Conservation (phyloP, 768 basidiomycete species). For the Cyclocybe cylindracea region DNA sequence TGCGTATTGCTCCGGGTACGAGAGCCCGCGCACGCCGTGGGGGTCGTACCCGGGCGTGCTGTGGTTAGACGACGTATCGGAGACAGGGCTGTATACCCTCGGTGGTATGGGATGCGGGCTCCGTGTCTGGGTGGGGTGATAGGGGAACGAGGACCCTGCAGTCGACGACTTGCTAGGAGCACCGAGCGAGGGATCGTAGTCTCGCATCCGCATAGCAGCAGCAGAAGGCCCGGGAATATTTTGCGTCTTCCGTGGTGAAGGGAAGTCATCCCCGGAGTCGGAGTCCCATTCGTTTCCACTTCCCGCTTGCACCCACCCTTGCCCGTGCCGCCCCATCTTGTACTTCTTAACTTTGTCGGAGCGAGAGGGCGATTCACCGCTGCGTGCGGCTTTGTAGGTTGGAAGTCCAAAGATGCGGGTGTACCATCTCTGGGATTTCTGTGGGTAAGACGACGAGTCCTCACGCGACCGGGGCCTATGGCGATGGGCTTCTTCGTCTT, state of each 20-base stretch:
- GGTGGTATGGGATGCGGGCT: constrained; percentile 5
- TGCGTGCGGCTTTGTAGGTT: constrained; percentile 1
- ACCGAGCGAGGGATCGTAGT: constrained; percentile 3
- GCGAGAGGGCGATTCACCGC: neutral
- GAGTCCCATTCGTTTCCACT: constrained; percentile 50
- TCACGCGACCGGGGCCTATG: constrained; percentile 18
- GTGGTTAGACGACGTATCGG: constrained; percentile 26
- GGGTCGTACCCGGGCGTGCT: constrained; percentile 20
- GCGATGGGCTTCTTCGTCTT: constrained; percentile 35
- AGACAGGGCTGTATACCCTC: constrained; percentile 20
- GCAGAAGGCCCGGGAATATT: neutral
- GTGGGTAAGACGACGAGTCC: constrained; percentile 1
- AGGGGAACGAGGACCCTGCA: constrained; percentile 2
- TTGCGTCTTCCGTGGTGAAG: constrained; percentile 4
- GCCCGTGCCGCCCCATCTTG: constrained; percentile 21
- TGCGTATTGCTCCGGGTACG: constrained; percentile 21
- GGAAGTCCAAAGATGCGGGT: constrained; percentile 7
- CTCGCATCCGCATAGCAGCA: constrained; percentile 10
- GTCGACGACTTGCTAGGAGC: constrained; percentile 8
- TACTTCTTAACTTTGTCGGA: constrained; percentile 10
- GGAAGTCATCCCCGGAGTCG: constrained; percentile 16
- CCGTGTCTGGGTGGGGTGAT: too few species aligned
- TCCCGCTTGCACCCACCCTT: constrained; percentile 54
- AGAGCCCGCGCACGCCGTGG: constrained; percentile 20
- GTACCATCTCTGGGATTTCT: constrained; percentile 14